A percentile compares a stretch with the other conserved stretches of the same genome.
Conservation (phyloP, 1,284 basidiomycete species). For the Kwoniella shivajii region DNA sequence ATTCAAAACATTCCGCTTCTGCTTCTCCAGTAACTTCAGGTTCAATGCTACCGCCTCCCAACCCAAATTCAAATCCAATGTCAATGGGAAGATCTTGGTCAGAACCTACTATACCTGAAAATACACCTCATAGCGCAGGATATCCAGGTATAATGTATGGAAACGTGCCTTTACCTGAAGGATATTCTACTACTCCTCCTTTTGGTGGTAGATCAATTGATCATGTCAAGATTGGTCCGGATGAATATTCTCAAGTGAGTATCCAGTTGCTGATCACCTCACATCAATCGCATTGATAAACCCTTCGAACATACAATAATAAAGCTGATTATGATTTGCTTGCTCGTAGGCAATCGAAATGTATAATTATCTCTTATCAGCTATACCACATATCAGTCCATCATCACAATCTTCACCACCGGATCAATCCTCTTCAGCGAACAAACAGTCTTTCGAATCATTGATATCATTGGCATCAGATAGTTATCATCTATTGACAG, state of each 20-base stretch:
- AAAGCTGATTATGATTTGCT: neutral
- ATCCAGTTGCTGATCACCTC: neutral
- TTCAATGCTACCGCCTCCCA: slow-evolving; percentile 4
- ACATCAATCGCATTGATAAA: too few relatives aligned
- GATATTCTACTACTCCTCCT: slow-evolving; percentile 1
- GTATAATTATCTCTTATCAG: slow-evolving; percentile 14
- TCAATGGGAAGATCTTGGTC: slow-evolving; percentile 3
- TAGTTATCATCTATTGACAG: slow-evolving; percentile 29
- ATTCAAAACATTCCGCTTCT: neutral
- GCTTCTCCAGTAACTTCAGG: slow-evolving; percentile 1
- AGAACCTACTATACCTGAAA: slow-evolving; percentile 16
- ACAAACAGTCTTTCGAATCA: slow-evolving; percentile 28
- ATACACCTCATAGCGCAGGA: slow-evolving; percentile 14
- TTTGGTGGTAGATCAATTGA: slow-evolving; percentile 4
- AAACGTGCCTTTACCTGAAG: slow-evolving; percentile 15
- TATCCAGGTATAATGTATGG: slow-evolving; percentile 23
- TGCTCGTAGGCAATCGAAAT: slow-evolving; percentile 13
- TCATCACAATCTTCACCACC: slow-evolving; percentile 3
- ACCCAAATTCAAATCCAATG: neutral
- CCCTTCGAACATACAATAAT: neutral
- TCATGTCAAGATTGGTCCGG: slow-evolving; percentile 16
- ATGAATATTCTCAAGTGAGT: slow-evolving; percentile 42
- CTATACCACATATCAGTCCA: slow-evolving; percentile 9
- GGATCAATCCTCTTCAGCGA: neutral
- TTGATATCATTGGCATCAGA: slow-evolving; percentile 35